Base-by-base conservation (phyloP, 2,329 filamentous ascomycete species). In the Bipolaris bicolor region DNA sequence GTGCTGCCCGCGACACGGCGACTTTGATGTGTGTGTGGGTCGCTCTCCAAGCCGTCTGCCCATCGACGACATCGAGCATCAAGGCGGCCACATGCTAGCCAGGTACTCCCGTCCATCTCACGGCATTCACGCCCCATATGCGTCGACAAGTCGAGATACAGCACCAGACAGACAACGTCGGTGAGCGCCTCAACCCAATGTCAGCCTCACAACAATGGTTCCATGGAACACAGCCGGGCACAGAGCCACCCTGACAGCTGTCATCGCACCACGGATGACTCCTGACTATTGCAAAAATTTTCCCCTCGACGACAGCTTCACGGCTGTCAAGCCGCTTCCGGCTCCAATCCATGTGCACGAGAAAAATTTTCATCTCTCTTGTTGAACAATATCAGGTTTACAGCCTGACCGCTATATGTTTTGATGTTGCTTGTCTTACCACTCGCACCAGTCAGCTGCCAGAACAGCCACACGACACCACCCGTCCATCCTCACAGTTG, bases 371-470 rank as follows among this genome's bases (percentile, higher is more conserved):
- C 33, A 24, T 34, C 31, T 29, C 26, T 29, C 22, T 48, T 22
- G 24, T 22, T 26, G 33, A 24, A 15, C 20, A 37, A 5, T 6
- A 48, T 26, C 46, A 48, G 33, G 46, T 48, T 48, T 48, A 20
- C 34, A 55, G 60, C 39, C 61, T 64, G 68, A 74, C 71, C 71
- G 68, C 71, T 61, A 60, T 62, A 60, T 61, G 61, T 60, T 60
- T 68, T 64, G 57, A 63, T 59, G 63, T 68, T 67, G 60, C 37
- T 49, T 58, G 51, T 65, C 64, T 59, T 47, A 48, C 26, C 48
- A 46, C 48, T 62, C 55, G 65, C 61, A 66, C 72, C 72, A 72
- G 68, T 64, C 67, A 73, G 66, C 56, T 64, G 49, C 45, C 61
- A 60, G 52, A 43, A 48, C 65, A 55, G 62, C 53, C 66, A 69